phyloP scores from a whole-genome alignment of 768 basidiomycete genomes.

The Leccinum obscurum region DNA sequence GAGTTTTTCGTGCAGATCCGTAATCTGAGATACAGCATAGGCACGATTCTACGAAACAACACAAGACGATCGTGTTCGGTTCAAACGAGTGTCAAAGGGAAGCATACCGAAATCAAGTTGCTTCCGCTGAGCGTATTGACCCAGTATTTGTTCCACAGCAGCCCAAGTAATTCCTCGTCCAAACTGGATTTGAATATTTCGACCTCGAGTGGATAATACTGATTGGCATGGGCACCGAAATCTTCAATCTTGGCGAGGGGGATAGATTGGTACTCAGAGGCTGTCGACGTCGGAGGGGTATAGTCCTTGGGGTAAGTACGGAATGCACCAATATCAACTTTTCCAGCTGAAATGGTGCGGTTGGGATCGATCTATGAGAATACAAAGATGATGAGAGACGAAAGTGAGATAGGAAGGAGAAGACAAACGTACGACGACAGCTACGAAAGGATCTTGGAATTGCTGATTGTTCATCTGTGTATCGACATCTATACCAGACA shows the following conservation, averaged over 20 bases:
- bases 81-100: not conserved
- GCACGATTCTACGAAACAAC: constrained; percentile 73
- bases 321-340: constrained; percentile 99
- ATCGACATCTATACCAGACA: constrained; percentile 97
- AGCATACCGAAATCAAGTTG: constrained; percentile 81
- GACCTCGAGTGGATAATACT: constrained; percentile 93
- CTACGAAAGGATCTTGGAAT: constrained; percentile 95
- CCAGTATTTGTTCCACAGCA: constrained; percentile 99
- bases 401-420: not conserved
- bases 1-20: constrained; percentile 89
- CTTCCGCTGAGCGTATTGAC: constrained; percentile 95
- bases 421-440: constrained; percentile 75
- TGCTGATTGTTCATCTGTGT: constrained; percentile 96
- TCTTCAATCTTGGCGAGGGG: constrained; percentile 98
- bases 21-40: constrained; percentile 89
- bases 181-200: constrained; percentile 92
- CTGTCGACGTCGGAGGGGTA: constrained; percentile 67
- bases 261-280: constrained; percentile 93
- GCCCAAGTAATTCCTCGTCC: constrained; percentile 83
- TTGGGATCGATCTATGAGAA: constrained; percentile 87
- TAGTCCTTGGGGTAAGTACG: constrained; percentile 96
- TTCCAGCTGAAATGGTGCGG: constrained; percentile 96
- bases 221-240: constrained; percentile 96
- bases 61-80: not conserved
- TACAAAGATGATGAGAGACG: not conserved